Evolutionary conservation across 306 rosid species (phyloP).

Genomic region (Cicer judaicum): DNA sequence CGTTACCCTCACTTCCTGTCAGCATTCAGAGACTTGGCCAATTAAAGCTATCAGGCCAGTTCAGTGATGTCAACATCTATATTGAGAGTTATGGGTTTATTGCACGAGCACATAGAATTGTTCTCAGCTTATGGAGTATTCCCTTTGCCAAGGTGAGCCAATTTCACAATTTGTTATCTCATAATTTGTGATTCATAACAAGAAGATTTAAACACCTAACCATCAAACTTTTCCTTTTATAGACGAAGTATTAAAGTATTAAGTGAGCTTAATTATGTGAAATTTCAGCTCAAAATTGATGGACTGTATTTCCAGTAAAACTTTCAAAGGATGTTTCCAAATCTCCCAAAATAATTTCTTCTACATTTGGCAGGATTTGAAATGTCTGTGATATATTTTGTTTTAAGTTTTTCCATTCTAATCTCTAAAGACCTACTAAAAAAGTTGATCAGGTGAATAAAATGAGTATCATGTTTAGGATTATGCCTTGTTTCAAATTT

Average conservation of each 20-base stretch:
- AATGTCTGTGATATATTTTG: slow-evolving; percentile 19
- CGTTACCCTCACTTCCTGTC: slow-evolving; percentile 72
- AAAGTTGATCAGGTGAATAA: background rate
- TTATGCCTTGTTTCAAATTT: slow-evolving; percentile 20
- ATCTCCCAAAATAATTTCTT: background rate
- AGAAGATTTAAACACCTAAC: slow-evolving; percentile 9
- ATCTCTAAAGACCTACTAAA: slow-evolving; percentile 26
- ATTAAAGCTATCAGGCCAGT: slow-evolving; percentile 65
- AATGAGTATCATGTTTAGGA: slow-evolving; percentile 16
- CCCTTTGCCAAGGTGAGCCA: slow-evolving; percentile 84
- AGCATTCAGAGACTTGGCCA: slow-evolving; percentile 60
- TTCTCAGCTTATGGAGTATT: slow-evolving; percentile 92
- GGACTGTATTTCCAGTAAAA: slow-evolving; percentile 33
- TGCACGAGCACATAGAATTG: slow-evolving; percentile 70
- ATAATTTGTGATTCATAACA: background rate
- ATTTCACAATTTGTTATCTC: slow-evolving; percentile 12
- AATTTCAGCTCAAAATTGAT: slow-evolving; percentile 15
- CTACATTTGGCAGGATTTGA: background rate
- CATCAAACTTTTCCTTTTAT: slow-evolving; percentile 20
- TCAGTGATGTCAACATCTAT: slow-evolving; percentile 69
- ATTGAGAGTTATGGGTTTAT: slow-evolving; percentile 71
- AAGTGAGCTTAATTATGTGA: background rate
- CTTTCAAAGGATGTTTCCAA: slow-evolving; percentile 28
- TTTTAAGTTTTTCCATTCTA: slow-evolving; percentile 1
- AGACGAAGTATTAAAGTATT: slow-evolving; percentile 30